Evolutionary conservation across 108 stramenopile species (phyloP), one percentile per base, ranked within the genome.

Genomic region (Skeletonema grethae): DNA sequence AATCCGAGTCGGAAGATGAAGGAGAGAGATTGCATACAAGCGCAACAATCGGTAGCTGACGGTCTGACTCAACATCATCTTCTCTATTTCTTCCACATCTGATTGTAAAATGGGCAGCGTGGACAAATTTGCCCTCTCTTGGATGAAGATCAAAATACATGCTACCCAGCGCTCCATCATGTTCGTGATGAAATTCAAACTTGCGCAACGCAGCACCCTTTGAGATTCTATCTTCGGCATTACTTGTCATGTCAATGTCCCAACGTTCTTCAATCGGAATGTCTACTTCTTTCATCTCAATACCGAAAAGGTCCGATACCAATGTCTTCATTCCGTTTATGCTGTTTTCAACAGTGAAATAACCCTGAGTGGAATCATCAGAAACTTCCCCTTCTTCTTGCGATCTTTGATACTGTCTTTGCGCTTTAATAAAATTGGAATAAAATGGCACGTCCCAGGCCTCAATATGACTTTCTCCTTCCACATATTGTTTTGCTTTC

Each of bases 21-120:
- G 81, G 67, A 34, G 76, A 80, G 64, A 99, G 86, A 63, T 95
- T 97, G 86, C 92, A 97, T 11, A 98, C 95, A 41, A 99, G 72
- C 0, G 96, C 97, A 6, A 97, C 92, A 48, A 93, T 87, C 7
- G 97, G 97, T 34, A 86, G 75, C 78, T 98, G 96, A 69, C 90
- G 89, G 38, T 84, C 83, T 8, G 38, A 1, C 36, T 6, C 43
- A 15, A 43, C 46, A 1, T 64, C 72, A 35, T 61, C 22, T 50
- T 78, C 68, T 65, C 77, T 9, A 78, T 61, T 22, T 64, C 75
- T 39, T 30, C 66, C 28, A 57, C 28, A 20, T 16, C 92, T 93
- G 16, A 99, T 92, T 5, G 97, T 98, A 74, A 97, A 99, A 73
- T 99, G 99, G 8, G 99, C 99, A 4, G 97, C 95, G 75, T 97